Evolutionary conservation across 2,329 filamentous ascomycete species (phyloP), one percentile per base, ranked within the genome.

Genomic region (Chaetomium sp.): DNA sequence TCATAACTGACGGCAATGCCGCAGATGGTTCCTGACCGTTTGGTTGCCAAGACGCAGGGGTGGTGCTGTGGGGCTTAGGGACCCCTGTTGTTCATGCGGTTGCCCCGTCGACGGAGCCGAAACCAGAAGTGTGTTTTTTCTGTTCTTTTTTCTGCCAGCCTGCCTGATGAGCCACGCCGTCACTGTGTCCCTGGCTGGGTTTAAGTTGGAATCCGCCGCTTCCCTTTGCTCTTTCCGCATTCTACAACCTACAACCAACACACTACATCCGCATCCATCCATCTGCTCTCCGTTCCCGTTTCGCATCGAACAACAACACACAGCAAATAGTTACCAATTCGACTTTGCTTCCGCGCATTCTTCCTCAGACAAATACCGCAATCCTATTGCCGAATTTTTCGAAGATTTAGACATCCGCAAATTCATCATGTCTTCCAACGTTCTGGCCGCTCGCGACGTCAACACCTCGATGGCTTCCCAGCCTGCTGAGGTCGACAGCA

Each of bases 381-480:
- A 40, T 47, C 36, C 41, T 36, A 19, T 34, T 27, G 27, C 49
- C 37, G 9, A 40, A 40, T 34, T 10, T 14, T 42, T 14, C 11
- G 14, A 33, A 6, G n/a, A 37, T 14, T 4, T 14, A 37, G 9
- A 48, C 38, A 52, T 36, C 14, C 10, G 53, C 7, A 52, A 32
- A 52, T 47, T 49, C 43, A 55, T 43, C 37, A 42, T 85, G 82
- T 79, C 80, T 69, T 67, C 72, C 70, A 81, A 77, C 72, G 74
- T 85, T 64, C 84, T 89, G 71, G 74, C 76, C 64, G 74, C 80
- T 67, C 84, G 84, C 73, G 84, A 88, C 74, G 76, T 79, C 73
- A 89, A 89, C 73, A 75, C 75, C 57, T 61, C 76, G 61, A 71
- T 80, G 62, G 56, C 68, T 58, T 56, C 63, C 1, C 49, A 52